These are phyloP conservation scores for Phytopythium litorale DNA, from an alignment of 352 stramenopile genomes.

Conservation along the genomic window DNA sequence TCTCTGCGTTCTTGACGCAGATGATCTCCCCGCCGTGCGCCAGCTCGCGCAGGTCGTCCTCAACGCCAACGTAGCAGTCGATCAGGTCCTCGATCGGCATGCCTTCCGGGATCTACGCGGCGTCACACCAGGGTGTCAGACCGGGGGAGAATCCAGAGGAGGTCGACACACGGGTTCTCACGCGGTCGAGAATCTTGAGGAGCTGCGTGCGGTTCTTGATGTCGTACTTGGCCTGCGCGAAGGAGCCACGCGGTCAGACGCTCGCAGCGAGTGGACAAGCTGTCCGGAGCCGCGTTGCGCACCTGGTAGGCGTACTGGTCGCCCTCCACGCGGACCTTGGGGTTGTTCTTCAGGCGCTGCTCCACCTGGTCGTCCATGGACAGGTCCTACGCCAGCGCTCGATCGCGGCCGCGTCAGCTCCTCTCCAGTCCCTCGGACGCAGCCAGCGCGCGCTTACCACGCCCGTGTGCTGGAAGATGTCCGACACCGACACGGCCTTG, in stretches of 20 bases:
- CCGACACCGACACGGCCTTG: constrained; percentile 54
- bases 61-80: constrained; percentile 76
- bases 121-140: neutral
- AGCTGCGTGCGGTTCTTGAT: constrained; percentile 82
- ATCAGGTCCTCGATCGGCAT: constrained; percentile 82
- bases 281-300: neutral
- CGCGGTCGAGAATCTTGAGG: constrained; percentile 71
- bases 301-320: constrained; percentile 83
- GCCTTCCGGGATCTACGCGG: constrained; percentile 61
- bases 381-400: constrained; percentile 37
- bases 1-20: constrained; percentile 81
- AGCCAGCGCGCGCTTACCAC: constrained; percentile 39
- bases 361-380: constrained; percentile 82
- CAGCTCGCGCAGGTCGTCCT: constrained; percentile 74
- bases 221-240: constrained; percentile 79
- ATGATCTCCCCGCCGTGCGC: constrained; percentile 76
- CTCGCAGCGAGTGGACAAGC: neutral
- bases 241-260: neutral
- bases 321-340: constrained; percentile 73
- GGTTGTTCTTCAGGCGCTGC: constrained; percentile 84
- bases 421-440: neutral
- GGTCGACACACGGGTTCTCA: constrained; percentile 12
- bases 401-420: neutral
- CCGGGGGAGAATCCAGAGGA: neutral
- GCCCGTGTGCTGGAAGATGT: constrained; percentile 83